Conservation (phyloP, 2,329 filamentous ascomycete species). For the Botrytis tulipae region DNA sequence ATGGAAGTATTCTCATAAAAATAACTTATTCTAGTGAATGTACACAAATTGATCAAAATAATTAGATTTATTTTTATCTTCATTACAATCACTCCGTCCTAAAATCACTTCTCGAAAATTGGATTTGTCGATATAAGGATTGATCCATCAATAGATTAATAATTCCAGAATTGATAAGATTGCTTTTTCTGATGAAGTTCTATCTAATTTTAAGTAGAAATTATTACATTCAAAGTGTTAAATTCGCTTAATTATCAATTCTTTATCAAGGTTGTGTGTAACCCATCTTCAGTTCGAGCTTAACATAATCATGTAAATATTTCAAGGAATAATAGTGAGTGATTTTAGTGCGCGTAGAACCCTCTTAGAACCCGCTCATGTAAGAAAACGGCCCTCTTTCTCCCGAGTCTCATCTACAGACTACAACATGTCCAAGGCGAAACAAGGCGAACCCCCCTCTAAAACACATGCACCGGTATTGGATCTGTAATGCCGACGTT, state of each 20-base stretch:
- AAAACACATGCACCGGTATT: not conserved
- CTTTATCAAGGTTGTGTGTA: not conserved
- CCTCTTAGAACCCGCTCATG: not conserved
- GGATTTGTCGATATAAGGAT: not conserved
- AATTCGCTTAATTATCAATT: not conserved
- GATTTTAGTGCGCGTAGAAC: not conserved
- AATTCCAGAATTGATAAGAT: not conserved
- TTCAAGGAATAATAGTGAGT: not conserved
- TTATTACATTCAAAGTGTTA: not conserved
- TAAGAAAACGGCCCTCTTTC: not conserved
- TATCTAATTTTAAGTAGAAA: not conserved
- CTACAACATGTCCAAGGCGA: not conserved
- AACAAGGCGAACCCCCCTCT: not conserved
- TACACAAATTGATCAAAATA: not conserved
- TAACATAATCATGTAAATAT: not conserved
- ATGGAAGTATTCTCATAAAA: not conserved
- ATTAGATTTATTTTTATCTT: not conserved
- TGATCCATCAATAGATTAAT: not conserved
- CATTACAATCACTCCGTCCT: not conserved
- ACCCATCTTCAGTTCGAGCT: not conserved
- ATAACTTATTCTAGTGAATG: not conserved
- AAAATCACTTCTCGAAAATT: not conserved
- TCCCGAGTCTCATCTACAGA: constrained; percentile 1
- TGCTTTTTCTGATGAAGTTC: not conserved
- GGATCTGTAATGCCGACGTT: not conserved